These are phyloP conservation scores for Pseudogymnoascus sp. DNA, from an alignment of 2,329 filamentous ascomycete genomes.

Conservation along the genomic window DNA sequence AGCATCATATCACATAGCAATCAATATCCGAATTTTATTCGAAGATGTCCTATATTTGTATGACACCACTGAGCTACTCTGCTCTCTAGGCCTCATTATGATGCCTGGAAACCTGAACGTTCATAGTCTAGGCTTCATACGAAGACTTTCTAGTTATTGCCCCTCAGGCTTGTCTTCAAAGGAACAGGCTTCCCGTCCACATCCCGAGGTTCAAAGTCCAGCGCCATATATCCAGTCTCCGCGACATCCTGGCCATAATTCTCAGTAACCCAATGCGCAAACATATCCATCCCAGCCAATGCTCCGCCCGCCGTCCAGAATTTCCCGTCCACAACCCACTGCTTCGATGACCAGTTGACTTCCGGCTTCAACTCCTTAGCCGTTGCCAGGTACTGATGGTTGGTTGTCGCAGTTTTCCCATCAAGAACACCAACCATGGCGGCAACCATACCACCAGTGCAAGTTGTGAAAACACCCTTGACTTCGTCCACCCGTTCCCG, in stretches of 20 bases:
- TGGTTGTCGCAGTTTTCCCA: constrained; percentile 35
- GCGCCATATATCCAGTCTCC: constrained; percentile 4
- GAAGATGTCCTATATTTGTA: background rate
- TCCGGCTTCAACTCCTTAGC: constrained; percentile 29
- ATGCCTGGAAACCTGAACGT: background rate
- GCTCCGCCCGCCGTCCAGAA: constrained; percentile 40
- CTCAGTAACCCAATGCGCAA: constrained; percentile 21
- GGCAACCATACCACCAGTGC: constrained; percentile 30
- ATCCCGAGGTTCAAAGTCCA: constrained; percentile 23
- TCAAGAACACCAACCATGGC: constrained; percentile 33
- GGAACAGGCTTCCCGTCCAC: constrained; percentile 11
- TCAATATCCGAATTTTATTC: background rate
- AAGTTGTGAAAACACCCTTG: constrained; percentile 36
- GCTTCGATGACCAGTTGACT: constrained; percentile 36
- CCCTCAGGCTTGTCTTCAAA: background rate
- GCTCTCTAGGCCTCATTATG: background rate
- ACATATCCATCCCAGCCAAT: constrained; percentile 44
- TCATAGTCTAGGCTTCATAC: background rate
- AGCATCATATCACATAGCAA: background rate
- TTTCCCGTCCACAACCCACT: constrained; percentile 38
- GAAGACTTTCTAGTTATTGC: background rate
- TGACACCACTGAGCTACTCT: background rate
- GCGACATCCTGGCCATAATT: constrained; percentile 19
- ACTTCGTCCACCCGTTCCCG: constrained; percentile 37
- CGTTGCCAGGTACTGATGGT: constrained; percentile 29